These are phyloP conservation scores for Ligustrum vulgare DNA, from an alignment of 257 asterid genomes.

Conservation along the genomic window DNA sequence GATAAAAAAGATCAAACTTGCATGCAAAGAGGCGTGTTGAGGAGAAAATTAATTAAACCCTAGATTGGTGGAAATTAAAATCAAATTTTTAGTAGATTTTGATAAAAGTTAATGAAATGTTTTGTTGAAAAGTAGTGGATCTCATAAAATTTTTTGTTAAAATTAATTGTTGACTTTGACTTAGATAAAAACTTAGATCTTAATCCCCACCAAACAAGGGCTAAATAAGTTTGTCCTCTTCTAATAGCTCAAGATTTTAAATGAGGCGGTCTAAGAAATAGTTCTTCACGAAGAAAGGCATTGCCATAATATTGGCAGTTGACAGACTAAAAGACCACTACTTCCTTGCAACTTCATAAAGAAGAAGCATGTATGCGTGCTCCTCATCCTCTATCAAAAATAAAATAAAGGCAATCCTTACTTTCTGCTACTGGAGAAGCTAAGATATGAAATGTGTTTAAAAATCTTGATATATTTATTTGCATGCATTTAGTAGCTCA, in stretches of 20 bases:
- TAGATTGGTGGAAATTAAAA: no score
- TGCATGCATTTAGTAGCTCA: neutral
- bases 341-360: neutral
- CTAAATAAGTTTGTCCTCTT: neutral
- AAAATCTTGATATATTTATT: no score
- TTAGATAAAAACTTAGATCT: no score
- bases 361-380: neutral
- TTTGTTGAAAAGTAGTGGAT: no score
- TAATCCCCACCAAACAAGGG: no score
- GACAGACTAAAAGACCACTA: neutral
- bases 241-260: neutral
- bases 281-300: neutral
- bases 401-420: neutral
- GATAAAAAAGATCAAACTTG: neutral
- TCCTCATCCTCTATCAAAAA: neutral
- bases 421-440: neutral
- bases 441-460: neutral
- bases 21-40: neutral
- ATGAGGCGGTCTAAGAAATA: no score
- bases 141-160: no score
- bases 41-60: neutral
- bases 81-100: no score
- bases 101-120: no score
- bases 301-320: neutral
- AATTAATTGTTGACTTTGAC: no score